These are phyloP conservation scores for Francoa sonchifolia DNA, from an alignment of 441 rosid genomes.

Conservation along the genomic window DNA sequence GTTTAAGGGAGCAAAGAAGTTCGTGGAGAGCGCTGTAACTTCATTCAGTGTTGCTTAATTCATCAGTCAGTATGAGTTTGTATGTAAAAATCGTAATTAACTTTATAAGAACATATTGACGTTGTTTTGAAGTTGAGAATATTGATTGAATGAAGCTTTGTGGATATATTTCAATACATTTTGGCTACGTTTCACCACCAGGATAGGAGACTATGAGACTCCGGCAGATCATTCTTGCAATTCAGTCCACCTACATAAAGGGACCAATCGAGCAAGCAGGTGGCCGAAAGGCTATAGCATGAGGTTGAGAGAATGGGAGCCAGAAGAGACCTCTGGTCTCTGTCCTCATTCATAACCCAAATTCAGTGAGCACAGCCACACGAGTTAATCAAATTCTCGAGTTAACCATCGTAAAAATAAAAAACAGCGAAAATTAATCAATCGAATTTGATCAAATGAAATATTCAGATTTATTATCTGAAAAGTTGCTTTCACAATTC, in stretches of 20 bases:
- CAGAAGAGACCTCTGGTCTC: too few species aligned
- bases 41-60: slow-evolving; percentile 82
- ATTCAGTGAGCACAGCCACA: too few species aligned
- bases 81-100: too few species aligned
- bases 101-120: too few species aligned
- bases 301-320: too few species aligned
- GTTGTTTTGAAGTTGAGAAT: background rate
- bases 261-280: too few species aligned
- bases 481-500: slow-evolving; percentile 19
- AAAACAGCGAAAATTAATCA: background rate
- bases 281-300: too few species aligned
- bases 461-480: slow-evolving; percentile 23
- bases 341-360: too few species aligned
- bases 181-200: background rate
- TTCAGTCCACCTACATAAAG: too few species aligned
- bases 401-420: too few species aligned
- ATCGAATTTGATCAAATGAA: background rate
- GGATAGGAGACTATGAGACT: background rate
- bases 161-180: background rate
- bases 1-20: slow-evolving; percentile 92
- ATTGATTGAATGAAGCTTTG: background rate
- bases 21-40: slow-evolving; percentile 54
- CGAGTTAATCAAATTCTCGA: too few species aligned
- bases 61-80: background rate
- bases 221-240: too few species aligned